These are phyloP conservation scores for Alisma plantagoaquatica DNA, from an alignment of 106 monocot species.

Conservation along the genomic window DNA sequence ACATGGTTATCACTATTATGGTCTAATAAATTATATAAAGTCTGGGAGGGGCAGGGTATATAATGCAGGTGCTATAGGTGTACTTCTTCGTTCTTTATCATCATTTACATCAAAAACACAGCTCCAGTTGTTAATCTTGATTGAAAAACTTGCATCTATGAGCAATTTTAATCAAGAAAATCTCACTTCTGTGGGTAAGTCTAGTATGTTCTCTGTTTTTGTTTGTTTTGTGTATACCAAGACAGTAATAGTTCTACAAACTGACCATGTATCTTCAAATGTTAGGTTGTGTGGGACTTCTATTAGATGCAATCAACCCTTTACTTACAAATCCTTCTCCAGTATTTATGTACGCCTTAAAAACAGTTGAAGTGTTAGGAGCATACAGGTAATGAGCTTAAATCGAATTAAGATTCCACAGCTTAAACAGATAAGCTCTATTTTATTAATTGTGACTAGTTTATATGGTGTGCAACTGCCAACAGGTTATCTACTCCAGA, in stretches of 20 bases:
- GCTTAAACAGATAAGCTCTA: too few relatives aligned
- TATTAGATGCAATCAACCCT: conserved; percentile 76
- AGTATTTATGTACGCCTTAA: conserved; percentile 68
- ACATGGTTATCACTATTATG: too few relatives aligned
- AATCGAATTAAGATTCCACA: too few relatives aligned
- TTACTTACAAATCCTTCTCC: conserved; percentile 67
- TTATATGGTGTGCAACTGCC: neutral
- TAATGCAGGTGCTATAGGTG: conserved; percentile 82
- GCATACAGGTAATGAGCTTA: conserved; percentile 52
- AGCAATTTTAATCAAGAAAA: conserved; percentile 91
- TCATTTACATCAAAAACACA: conserved; percentile 84
- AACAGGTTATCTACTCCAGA: conserved; percentile 82
- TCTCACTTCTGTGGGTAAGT: conserved; percentile 76
- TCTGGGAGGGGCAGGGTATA: conserved; percentile 54
- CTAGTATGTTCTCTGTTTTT: too few relatives aligned
- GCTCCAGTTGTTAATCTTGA: conserved; percentile 72
- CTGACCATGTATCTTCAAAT: too few relatives aligned
- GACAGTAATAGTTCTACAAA: too few relatives aligned
- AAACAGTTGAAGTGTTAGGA: conserved; percentile 82
- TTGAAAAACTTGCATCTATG: conserved; percentile 71
- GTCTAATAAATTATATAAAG: too few relatives aligned
- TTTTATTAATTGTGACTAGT: too few relatives aligned
- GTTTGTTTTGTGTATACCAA: too few relatives aligned
- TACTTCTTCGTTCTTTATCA: conserved; percentile 74
- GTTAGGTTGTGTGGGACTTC: conserved; percentile 87